phyloP scores from a whole-genome alignment of 192 early-diverging fungal species.

The Spizellomyces punctatus region DNA sequence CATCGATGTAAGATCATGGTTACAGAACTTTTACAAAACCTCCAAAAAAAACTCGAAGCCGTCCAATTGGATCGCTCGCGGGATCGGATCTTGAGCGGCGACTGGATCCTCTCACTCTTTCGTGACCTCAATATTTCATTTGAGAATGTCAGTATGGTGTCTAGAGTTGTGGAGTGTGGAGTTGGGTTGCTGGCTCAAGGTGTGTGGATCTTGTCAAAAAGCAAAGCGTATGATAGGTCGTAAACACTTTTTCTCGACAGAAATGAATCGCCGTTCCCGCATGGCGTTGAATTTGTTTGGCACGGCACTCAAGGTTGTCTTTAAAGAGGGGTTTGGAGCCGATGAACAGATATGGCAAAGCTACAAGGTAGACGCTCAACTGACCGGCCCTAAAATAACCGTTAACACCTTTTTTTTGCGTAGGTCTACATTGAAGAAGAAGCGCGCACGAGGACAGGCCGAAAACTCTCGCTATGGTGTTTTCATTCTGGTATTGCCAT shows the following conservation, averaged over 20 bases:
- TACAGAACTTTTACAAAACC: too few relatives aligned
- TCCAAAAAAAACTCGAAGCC: too few relatives aligned
- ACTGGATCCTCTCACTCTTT: too few relatives aligned
- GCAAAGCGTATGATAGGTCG: not conserved
- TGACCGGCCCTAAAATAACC: too few relatives aligned
- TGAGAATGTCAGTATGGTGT: slow-evolving; percentile 5
- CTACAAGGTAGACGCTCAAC: slow-evolving; percentile 2
- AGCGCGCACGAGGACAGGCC: not conserved
- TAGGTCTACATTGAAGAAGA: too few relatives aligned
- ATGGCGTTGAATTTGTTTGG: slow-evolving; percentile 26
- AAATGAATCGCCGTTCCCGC: slow-evolving; percentile 5
- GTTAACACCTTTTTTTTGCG: too few relatives aligned
- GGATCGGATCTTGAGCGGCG: too few relatives aligned
- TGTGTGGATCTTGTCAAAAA: not conserved
- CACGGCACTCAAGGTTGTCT: slow-evolving; percentile 16
- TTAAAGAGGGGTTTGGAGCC: not conserved
- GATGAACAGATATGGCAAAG: not conserved
- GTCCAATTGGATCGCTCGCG: too few relatives aligned
- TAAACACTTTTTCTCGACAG: not conserved
- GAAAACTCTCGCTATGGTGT: slow-evolving; percentile 64
- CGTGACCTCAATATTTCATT: slow-evolving; percentile 9
- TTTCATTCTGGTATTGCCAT: slow-evolving; percentile 63
- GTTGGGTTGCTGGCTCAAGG: slow-evolving; percentile 27
- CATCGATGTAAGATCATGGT: too few relatives aligned
- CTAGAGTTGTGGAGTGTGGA: slow-evolving; percentile 32